Percentiles rank a stretch among this genome's conserved stretches.
These are phyloP conservation scores for Penicillium robsamsonii DNA, from an alignment of 495 filamentous ascomycete genomes.

Conservation along the genomic window DNA sequence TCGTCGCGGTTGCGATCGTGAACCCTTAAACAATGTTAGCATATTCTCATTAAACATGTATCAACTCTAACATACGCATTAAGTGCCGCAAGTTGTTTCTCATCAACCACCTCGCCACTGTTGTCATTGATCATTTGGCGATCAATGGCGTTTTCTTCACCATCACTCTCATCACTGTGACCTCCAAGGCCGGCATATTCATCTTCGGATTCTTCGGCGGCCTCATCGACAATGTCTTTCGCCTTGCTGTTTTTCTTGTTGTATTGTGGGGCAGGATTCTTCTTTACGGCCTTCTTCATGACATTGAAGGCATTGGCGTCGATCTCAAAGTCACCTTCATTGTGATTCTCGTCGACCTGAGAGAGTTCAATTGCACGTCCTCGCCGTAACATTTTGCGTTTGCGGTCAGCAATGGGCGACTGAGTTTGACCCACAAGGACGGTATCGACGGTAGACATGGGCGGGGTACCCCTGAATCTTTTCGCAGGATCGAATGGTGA, in stretches of 20 bases:
- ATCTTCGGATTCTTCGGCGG: slow-evolving; percentile 96
- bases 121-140: slow-evolving; percentile 90
- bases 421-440: slow-evolving; percentile 54
- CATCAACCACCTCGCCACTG: slow-evolving; percentile 69
- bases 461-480: slow-evolving; percentile 60
- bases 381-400: slow-evolving; percentile 57
- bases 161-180: slow-evolving; percentile 80
- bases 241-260: slow-evolving; percentile 87
- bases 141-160: slow-evolving; percentile 65
- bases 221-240: slow-evolving; percentile 83
- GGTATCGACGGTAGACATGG: slow-evolving; percentile 66
- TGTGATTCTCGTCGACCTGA: slow-evolving; percentile 42
- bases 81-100: slow-evolving; percentile 76
- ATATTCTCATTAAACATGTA: neutral
- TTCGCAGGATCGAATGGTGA: slow-evolving; percentile 55
- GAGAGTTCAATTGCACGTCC: slow-evolving; percentile 34
- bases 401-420: slow-evolving; percentile 60
- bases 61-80: slow-evolving; percentile 69
- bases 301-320: slow-evolving; percentile 63
- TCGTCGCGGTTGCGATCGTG: slow-evolving; percentile 54
- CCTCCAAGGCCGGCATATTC: slow-evolving; percentile 96
- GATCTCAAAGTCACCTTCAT: slow-evolving; percentile 40
- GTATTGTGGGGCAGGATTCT: slow-evolving; percentile 55
- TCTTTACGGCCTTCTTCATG: slow-evolving; percentile 65
- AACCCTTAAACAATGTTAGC: slow-evolving; percentile 29